A percentile compares a stretch with the other conserved stretches of the same genome.
Evolutionary conservation across 305 asterid genomes (phyloP).

Genomic region (Coffea humblotiana): DNA sequence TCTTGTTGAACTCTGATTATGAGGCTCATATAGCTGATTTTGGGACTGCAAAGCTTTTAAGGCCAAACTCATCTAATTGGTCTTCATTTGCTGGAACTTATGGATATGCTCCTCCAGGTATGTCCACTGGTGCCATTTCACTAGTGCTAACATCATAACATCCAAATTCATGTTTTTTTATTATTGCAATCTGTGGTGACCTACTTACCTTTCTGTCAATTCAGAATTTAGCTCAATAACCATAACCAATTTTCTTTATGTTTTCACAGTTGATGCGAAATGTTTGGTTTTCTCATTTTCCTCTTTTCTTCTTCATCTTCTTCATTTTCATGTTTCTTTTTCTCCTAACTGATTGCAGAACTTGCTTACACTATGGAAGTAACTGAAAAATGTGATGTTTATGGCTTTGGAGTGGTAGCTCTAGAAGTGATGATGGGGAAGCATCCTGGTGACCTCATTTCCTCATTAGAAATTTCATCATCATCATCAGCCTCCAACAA

Average conservation of each 20-base stretch:
- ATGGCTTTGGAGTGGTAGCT: conserved; percentile 36
- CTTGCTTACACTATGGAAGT: conserved; percentile 37
- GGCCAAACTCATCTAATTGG: conserved; percentile 28
- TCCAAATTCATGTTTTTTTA: too few species aligned
- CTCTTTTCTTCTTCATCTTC: not conserved
- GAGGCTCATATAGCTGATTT: conserved; percentile 36
- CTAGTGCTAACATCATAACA: conserved; percentile 19
- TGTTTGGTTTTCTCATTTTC: not conserved
- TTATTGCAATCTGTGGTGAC: too few species aligned
- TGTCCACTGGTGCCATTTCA: conserved; percentile 10
- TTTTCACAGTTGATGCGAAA: too few species aligned
- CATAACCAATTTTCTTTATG: too few species aligned
- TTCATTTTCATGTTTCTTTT: not conserved
- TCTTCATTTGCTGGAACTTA: conserved; percentile 38
- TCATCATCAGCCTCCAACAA: not conserved
- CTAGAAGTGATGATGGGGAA: conserved; percentile 35
- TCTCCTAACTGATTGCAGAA: conserved; percentile 20
- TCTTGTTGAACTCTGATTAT: conserved; percentile 24
- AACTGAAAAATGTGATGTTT: conserved; percentile 34
- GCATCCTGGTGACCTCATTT: conserved; percentile 37
- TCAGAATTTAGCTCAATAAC: too few species aligned
- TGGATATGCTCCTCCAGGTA: conserved; percentile 50
- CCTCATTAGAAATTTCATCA: not conserved
- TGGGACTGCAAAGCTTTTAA: conserved; percentile 34
- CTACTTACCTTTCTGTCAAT: too few species aligned